phyloP scores from a whole-genome alignment of 2,329 filamentous ascomycete species.

The Trichoderma sp. region DNA sequence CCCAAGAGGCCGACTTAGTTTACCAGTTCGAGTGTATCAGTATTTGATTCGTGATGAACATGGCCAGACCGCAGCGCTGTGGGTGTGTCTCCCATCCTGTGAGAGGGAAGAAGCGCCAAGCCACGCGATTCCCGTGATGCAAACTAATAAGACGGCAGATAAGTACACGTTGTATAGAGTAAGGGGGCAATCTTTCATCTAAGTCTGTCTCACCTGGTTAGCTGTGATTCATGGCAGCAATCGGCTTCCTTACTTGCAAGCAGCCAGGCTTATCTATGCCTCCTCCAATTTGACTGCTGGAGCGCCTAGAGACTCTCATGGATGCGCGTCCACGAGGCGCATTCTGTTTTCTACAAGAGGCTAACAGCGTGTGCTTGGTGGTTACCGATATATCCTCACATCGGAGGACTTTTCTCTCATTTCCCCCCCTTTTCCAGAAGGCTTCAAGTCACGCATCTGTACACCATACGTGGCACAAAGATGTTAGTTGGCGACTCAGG shows the following conservation, averaged over 20 bases:
- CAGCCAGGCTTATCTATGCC: not conserved
- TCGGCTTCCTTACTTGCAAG: not conserved
- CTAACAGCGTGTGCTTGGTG: too few relatives aligned
- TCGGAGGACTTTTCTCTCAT: not conserved
- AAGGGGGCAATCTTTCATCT: not conserved
- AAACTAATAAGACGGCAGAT: not conserved
- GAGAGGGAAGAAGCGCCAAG: not conserved
- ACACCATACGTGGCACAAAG: not conserved
- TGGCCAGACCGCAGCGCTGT: not conserved
- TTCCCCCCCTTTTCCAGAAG: not conserved
- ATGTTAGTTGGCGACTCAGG: not conserved
- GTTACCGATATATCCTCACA: not conserved
- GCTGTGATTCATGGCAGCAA: not conserved
- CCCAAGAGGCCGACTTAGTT: not conserved
- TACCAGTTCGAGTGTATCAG: not conserved
- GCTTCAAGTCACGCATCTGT: not conserved
- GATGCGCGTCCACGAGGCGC: not conserved
- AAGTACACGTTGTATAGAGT: not conserved
- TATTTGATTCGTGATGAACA: not conserved
- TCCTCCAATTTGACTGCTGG: not conserved
- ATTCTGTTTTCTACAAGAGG: not conserved
- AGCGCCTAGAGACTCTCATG: not conserved
- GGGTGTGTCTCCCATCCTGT: not conserved
- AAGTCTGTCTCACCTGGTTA: not conserved
- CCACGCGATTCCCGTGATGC: not conserved